Evolutionary conservation across 2,329 filamentous ascomycete species (phyloP).

Genomic region (Rutstroemia sp.): DNA sequence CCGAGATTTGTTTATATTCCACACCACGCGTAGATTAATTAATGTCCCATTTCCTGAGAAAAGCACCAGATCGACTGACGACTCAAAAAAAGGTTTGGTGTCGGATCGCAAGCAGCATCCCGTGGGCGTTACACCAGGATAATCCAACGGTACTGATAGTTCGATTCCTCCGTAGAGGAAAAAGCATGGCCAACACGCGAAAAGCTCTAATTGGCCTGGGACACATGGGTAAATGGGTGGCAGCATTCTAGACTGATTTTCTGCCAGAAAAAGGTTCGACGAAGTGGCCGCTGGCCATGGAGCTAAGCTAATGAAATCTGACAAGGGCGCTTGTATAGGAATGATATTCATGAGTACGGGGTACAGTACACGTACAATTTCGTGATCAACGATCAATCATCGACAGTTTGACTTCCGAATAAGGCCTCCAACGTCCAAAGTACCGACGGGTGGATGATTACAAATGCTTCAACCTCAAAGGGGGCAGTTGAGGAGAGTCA

Average conservation of each 20-base stretch:
- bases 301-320: neutral
- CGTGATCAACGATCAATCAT: neutral
- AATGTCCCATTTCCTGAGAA: neutral
- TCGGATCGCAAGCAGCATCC: constrained; percentile 7
- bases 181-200: constrained; percentile 8
- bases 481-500: no score
- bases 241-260: constrained; percentile 4
- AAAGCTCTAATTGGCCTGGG: neutral
- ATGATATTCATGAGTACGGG: no score
- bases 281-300: neutral
- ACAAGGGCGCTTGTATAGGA: no score
- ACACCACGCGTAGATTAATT: neutral
- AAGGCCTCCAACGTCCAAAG: neutral
- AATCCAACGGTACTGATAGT: neutral
- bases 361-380: no score
- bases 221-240: constrained; percentile 7
- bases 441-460: no score
- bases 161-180: neutral
- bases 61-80: neutral
- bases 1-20: constrained; percentile 6
- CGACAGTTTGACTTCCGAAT: neutral
- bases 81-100: neutral
- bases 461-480: no score
- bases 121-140: constrained; percentile 8
- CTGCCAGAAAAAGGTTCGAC: neutral